Evolutionary conservation across 2,329 filamentous ascomycete genomes (phyloP).

Genomic region (Aureobasidium subglaciale): DNA sequence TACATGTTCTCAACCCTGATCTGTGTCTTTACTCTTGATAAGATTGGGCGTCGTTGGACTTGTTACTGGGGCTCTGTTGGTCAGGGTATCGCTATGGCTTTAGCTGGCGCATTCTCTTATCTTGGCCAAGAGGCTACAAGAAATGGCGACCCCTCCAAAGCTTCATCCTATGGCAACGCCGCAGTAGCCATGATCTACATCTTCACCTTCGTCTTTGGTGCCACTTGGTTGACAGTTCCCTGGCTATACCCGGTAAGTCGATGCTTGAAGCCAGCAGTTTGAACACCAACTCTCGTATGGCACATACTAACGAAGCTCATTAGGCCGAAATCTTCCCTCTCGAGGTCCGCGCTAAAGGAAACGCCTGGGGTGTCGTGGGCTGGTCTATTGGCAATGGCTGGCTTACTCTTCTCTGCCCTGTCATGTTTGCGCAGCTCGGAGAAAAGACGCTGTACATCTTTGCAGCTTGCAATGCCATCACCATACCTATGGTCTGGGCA

Average conservation of each 20-base stretch:
- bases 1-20: constrained; percentile 47
- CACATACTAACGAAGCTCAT: too few species aligned
- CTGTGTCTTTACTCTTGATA: constrained; percentile 44
- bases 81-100: constrained; percentile 23
- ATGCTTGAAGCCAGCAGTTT: too few species aligned
- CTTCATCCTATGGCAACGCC: constrained; percentile 14
- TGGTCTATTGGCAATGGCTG: neutral
- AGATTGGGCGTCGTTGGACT: constrained; percentile 53
- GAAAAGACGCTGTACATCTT: constrained; percentile 47
- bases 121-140: constrained; percentile 17
- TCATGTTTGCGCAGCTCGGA: constrained; percentile 38
- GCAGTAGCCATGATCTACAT: constrained; percentile 24
- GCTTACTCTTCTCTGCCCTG: constrained; percentile 31
- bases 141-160: constrained; percentile 17
- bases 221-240: constrained; percentile 48
- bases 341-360: constrained; percentile 19
- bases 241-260: constrained; percentile 18
- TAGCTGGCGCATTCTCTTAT: constrained; percentile 23
- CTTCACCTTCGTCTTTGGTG: constrained; percentile 48
- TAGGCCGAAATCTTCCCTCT: constrained; percentile 23
- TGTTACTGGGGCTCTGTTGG: constrained; percentile 64
- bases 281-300: too few species aligned
- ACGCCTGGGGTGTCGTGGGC: constrained; percentile 52
- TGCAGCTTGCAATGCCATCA: constrained; percentile 42
- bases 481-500: constrained; percentile 49